These are phyloP conservation scores for Geosmithia putterillii DNA, from an alignment of 2,329 filamentous ascomycete species.

Conservation along the genomic window DNA sequence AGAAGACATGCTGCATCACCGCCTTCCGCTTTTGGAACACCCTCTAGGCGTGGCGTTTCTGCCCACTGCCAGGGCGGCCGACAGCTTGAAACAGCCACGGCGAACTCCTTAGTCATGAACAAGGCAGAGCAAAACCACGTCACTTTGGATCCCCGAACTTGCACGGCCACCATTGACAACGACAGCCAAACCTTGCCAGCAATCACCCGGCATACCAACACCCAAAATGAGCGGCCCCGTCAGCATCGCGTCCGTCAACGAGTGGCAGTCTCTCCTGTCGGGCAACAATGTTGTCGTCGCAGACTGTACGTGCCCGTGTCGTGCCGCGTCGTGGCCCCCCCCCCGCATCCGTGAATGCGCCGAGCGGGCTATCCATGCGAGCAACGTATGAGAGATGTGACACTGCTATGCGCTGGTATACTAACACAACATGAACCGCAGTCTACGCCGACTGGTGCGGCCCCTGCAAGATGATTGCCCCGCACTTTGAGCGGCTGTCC, in stretches of 20 bases:
- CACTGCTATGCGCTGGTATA: too few species aligned
- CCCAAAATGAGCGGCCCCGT: slow-evolving; percentile 32
- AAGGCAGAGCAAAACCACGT: not conserved
- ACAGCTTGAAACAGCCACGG: too few species aligned
- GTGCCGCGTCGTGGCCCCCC: not conserved
- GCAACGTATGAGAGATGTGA: too few species aligned
- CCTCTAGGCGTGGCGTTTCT: too few species aligned
- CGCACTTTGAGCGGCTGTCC: slow-evolving; percentile 75
- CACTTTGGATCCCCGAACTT: not conserved
- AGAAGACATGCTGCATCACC: too few species aligned
- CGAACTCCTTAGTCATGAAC: not conserved
- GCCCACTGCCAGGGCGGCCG: too few species aligned
- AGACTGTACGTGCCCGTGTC: slow-evolving; percentile 57
- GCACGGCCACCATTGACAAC: not conserved
- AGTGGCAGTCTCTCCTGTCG: slow-evolving; percentile 62
- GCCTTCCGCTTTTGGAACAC: too few species aligned
- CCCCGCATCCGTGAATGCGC: too few species aligned
- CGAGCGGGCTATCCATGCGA: too few species aligned
- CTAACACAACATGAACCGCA: slow-evolving; percentile 21
- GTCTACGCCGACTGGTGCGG: slow-evolving; percentile 95
- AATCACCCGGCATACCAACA: not conserved
- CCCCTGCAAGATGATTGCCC: slow-evolving; percentile 85
- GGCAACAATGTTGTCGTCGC: slow-evolving; percentile 72
- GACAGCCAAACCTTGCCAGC: not conserved
- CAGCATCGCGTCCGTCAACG: slow-evolving; percentile 49